Conservation (phyloP, 371 early-diverging fungal genomes). For the Rhizopus arrhizus region DNA sequence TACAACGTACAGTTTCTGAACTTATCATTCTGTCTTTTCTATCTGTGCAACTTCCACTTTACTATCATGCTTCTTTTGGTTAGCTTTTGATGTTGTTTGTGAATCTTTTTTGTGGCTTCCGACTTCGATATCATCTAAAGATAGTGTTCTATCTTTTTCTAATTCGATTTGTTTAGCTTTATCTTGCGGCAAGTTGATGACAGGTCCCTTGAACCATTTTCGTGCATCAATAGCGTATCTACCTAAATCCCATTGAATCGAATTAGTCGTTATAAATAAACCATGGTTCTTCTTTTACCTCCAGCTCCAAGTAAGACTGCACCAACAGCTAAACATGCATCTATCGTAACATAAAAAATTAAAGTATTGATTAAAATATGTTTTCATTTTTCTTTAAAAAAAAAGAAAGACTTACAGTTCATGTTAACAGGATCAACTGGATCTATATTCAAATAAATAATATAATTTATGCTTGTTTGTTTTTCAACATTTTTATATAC, state of each 20-base stretch:
- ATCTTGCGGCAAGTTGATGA: conserved; percentile 31
- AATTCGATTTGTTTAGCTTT: conserved; percentile 33
- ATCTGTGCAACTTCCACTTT: not conserved
- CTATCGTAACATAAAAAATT: conserved; percentile 4
- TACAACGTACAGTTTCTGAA: not conserved
- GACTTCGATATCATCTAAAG: not conserved
- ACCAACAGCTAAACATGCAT: conserved; percentile 48
- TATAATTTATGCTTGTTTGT: not conserved
- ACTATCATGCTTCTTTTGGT: not conserved
- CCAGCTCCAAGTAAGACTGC: conserved; percentile 45
- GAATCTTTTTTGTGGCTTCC: not conserved
- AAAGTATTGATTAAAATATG: not conserved
- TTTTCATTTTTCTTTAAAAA: not conserved
- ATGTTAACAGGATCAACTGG: conserved; percentile 57
- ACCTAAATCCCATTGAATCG: conserved; percentile 20
- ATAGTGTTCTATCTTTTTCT: conserved; percentile 27
- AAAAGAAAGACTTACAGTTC: conserved; percentile 45
- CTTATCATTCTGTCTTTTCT: not conserved
- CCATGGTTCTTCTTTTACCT: conserved; percentile 3
- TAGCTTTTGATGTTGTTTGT: not conserved
- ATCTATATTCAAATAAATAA: conserved; percentile 9
- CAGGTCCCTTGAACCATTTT: conserved; percentile 52
- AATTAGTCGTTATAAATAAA: too few relatives aligned
- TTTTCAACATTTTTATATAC: not conserved
- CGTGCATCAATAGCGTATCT: conserved; percentile 53